phyloP scores from a whole-genome alignment of 1,284 basidiomycete genomes.

The Cutaneotrichosporon cyanovorans region DNA sequence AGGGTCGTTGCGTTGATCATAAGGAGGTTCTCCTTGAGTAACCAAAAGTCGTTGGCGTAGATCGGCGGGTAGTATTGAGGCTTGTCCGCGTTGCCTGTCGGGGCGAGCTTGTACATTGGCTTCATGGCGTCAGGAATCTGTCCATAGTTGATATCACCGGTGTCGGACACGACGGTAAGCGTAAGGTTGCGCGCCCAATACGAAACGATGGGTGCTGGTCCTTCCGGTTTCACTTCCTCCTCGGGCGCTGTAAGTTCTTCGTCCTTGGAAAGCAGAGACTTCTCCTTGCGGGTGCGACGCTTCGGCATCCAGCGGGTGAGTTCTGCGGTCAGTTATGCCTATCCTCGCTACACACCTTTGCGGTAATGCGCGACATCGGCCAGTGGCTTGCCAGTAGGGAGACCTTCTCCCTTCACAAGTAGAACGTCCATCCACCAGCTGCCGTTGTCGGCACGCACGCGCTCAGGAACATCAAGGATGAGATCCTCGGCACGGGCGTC shows the following conservation, averaged over 20 bases:
- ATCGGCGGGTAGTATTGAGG: slow-evolving; percentile 72
- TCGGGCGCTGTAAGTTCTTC: slow-evolving; percentile 14
- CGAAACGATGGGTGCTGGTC: slow-evolving; percentile 50
- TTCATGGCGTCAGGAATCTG: slow-evolving; percentile 58
- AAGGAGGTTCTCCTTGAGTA: slow-evolving; percentile 63
- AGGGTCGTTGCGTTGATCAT: slow-evolving; percentile 72
- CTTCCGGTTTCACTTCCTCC: slow-evolving; percentile 20
- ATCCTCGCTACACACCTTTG: slow-evolving; percentile 57
- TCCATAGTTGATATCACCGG: slow-evolving; percentile 51
- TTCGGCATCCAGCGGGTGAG: slow-evolving; percentile 75
- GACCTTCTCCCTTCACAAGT: slow-evolving; percentile 55
- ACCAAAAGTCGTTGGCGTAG: slow-evolving; percentile 95
- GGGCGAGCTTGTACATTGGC: slow-evolving; percentile 51
- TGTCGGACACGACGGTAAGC: slow-evolving; percentile 73
- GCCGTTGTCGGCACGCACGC: slow-evolving; percentile 61
- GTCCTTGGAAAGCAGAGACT: slow-evolving; percentile 62
- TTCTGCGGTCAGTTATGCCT: slow-evolving; percentile 49
- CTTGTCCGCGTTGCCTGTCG: slow-evolving; percentile 50
- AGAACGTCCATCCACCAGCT: slow-evolving; percentile 78
- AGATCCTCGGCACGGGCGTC: slow-evolving; percentile 60
- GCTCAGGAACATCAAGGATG: slow-evolving; percentile 67
- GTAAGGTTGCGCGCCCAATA: slow-evolving; percentile 86
- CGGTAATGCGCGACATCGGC: slow-evolving; percentile 63
- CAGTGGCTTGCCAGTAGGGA: slow-evolving; percentile 56
- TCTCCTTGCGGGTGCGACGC: slow-evolving; percentile 66